Conservation (phyloP, 2,329 filamentous ascomycete genomes). For the Nigrograna mackinnonii region DNA sequence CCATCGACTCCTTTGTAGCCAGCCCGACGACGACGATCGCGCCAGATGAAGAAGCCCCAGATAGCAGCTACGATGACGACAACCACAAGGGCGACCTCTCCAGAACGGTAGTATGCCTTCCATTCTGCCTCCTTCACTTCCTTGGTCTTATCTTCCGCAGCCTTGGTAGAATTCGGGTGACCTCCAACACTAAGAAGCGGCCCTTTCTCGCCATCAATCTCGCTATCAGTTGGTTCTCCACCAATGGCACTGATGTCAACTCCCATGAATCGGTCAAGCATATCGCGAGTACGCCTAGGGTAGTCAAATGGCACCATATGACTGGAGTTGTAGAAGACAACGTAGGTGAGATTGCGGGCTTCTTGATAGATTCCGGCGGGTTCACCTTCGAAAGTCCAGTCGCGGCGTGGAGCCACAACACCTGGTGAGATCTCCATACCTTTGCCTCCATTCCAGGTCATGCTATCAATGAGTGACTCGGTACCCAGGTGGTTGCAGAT, state of each 20-base stretch:
- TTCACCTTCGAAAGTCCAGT: slow-evolving; percentile 93
- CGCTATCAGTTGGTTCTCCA: slow-evolving; percentile 75
- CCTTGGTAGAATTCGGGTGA: slow-evolving; percentile 69
- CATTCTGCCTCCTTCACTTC: slow-evolving; percentile 84
- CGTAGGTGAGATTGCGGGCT: slow-evolving; percentile 92
- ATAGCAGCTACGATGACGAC: slow-evolving; percentile 72
- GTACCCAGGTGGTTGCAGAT: slow-evolving; percentile 98
- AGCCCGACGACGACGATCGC: slow-evolving; percentile 52
- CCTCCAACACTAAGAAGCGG: slow-evolving; percentile 77
- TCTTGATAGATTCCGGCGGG: slow-evolving; percentile 90
- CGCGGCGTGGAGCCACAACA: slow-evolving; percentile 85
- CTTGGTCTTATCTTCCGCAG: slow-evolving; percentile 69
- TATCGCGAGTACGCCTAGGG: slow-evolving; percentile 83
- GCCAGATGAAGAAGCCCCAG: slow-evolving; percentile 75
- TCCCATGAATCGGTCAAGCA: slow-evolving; percentile 95
- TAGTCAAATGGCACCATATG: slow-evolving; percentile 99
- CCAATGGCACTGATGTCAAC: slow-evolving; percentile 91
- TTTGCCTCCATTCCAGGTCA: slow-evolving; percentile 89
- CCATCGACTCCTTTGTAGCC: slow-evolving; percentile 50
- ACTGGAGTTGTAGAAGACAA: slow-evolving; percentile 91
- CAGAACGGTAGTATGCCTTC: slow-evolving; percentile 85
- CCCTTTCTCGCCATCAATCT: slow-evolving; percentile 83
- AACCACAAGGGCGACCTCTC: slow-evolving; percentile 81
- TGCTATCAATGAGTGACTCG: slow-evolving; percentile 84
- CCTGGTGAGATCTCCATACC: slow-evolving; percentile 89